Evolutionary conservation across 805 yeast genomes (phyloP), one percentile per base, ranked within the genome.

Genomic region (Ogataea naganishii): DNA sequence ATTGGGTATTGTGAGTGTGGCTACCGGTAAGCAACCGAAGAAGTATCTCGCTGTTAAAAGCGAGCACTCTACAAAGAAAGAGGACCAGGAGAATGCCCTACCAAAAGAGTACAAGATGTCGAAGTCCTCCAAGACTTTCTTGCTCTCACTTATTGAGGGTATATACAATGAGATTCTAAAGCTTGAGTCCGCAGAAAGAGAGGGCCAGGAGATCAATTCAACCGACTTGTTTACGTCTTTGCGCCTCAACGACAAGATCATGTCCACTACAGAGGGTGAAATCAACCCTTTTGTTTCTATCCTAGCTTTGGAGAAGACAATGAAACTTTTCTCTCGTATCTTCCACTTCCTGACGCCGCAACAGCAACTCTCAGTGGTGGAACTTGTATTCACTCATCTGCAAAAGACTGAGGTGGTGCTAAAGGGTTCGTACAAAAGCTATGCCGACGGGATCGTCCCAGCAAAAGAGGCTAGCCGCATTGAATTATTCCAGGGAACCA

Each of bases 241-340:
- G 39, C 81, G 75, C 46, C 71, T 86, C 30, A 73, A 75, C 40
- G 88, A 80, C 39, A 73, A 71, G 33, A 58, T 69, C 19, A 59
- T 61, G 28, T 55, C 60, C 7, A 56, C 58, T 3, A 57, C 56
- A n/a, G 63, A 69, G n/a, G 66, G 70, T 35, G 72, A 77, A 32
- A 75, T 75, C 18, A 80, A 80, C 48, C 92, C 94, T 22, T 88
- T 88, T 47, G 72, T 86, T 31, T 84, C 86, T 41, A 75, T 84
- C 50, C 66, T 89, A 40, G 73, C 82, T 17, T 81, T 79, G 49
- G 83, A 83, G 45, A 89, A 89, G 58, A 92, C 94, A 33, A 75
- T 85, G 63, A 88, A 85, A 55, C 70, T 85, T 21, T 76, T 89
- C 61, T 86, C 92, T 30, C 76, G 98, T 58, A 69, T 84, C 36